These are phyloP conservation scores for Dispira simplex DNA, from an alignment of 192 early-diverging fungal species.

Conservation along the genomic window DNA sequence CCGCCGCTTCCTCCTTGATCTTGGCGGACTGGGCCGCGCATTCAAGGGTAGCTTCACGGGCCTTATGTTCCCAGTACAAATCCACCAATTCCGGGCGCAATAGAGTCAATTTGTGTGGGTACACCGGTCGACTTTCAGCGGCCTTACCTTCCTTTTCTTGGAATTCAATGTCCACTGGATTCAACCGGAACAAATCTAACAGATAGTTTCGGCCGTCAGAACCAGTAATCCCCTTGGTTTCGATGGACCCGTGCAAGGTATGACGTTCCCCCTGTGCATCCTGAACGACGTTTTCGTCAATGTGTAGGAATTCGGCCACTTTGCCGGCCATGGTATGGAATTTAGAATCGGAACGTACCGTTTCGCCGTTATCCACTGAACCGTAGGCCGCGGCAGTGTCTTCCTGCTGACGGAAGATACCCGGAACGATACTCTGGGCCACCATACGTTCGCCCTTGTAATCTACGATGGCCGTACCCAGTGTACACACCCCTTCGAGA, in stretches of 20 bases:
- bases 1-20: conserved; percentile 15
- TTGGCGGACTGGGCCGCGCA: conserved; percentile 21
- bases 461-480: conserved; percentile 84
- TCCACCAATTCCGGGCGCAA: conserved; percentile 79
- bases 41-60: conserved; percentile 11
- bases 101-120: conserved; percentile 75
- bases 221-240: conserved; percentile 84
- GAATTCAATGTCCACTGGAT: conserved; percentile 85
- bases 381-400: conserved; percentile 80
- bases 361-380: conserved; percentile 68
- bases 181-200: conserved; percentile 82
- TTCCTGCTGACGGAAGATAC: conserved; percentile 59
- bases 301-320: conserved; percentile 61
- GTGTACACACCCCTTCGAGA: conserved; percentile 66
- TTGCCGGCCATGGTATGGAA: conserved; percentile 62
- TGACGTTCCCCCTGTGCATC: conserved; percentile 47
- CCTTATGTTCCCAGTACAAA: conserved; percentile 62
- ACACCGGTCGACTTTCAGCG: conserved; percentile 37
- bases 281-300: conserved; percentile 61
- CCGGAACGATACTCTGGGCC: conserved; percentile 88
- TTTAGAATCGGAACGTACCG: conserved; percentile 46
- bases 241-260: conserved; percentile 64
- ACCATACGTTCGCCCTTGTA: conserved; percentile 83
- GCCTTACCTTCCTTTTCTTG: conserved; percentile 43
- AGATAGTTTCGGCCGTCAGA: conserved; percentile 87